These are phyloP conservation scores for Chlamydomonas sphaeroides DNA, from an alignment of 139 green algal species.

Conservation along the genomic window DNA sequence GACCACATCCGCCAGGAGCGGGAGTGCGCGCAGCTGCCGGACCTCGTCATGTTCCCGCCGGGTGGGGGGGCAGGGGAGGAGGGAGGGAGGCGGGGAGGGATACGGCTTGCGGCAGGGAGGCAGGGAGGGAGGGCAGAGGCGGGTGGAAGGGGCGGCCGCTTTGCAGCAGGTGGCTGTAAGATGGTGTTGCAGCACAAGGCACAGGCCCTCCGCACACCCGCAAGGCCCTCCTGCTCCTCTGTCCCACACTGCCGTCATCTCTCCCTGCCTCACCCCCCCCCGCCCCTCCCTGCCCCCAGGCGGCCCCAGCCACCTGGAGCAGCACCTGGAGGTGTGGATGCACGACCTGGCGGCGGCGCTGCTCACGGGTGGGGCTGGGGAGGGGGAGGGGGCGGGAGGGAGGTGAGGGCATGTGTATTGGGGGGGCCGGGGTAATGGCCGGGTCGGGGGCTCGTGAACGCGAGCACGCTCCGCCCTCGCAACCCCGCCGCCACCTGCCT, in stretches of 20 bases:
- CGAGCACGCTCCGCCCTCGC: no score
- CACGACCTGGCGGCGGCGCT: conserved; percentile 82
- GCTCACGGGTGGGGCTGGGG: conserved; percentile 58
- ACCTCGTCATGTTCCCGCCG: conserved; percentile 86
- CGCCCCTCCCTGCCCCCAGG: conserved; percentile 6
- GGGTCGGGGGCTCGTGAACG: no score
- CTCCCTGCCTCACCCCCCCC: no score
- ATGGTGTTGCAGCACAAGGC: not conserved
- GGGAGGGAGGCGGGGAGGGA: not conserved
- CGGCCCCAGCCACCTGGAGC: conserved; percentile 48
- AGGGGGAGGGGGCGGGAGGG: not conserved
- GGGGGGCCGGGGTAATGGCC: no score
- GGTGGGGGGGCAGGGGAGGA: not conserved
- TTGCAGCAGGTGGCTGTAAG: not conserved
- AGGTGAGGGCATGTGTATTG: no score
- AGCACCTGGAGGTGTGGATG: conserved; percentile 87
- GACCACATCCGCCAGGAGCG: conserved; percentile 64
- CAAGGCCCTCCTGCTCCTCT: no score
- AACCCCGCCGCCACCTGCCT: no score
- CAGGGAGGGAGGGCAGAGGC: not conserved
- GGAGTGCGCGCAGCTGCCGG: conserved; percentile 38
- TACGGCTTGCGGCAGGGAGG: not conserved
- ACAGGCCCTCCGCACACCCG: no score
- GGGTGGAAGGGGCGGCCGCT: not conserved
- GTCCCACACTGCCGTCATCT: no score